These are phyloP conservation scores for Xylaria sp. DNA, from an alignment of 2,329 filamentous ascomycete genomes.

Conservation along the genomic window DNA sequence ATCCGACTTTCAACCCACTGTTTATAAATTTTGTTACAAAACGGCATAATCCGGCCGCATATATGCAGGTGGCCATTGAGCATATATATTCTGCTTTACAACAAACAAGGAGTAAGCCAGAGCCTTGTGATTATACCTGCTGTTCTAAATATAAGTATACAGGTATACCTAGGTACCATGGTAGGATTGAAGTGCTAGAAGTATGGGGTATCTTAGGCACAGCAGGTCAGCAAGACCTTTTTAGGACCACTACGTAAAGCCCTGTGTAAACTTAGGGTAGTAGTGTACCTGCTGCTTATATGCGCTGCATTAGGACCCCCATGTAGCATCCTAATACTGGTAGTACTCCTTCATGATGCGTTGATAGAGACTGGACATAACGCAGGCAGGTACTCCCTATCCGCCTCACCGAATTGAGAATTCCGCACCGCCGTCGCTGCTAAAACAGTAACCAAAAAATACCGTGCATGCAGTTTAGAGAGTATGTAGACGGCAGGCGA, in stretches of 20 bases:
- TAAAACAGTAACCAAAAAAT: background rate
- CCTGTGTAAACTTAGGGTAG: background rate
- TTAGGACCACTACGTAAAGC: background rate
- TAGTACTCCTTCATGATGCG: slow-evolving; percentile 18
- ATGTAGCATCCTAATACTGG: background rate
- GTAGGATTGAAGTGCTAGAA: background rate
- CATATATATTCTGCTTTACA: background rate
- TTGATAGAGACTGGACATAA: background rate
- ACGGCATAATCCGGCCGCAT: slow-evolving; percentile 11
- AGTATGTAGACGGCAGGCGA: background rate
- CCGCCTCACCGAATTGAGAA: background rate
- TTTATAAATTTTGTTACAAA: background rate
- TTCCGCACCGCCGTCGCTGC: background rate
- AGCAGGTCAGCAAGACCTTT: background rate
- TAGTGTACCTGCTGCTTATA: background rate
- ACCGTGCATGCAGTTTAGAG: background rate
- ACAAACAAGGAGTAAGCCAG: background rate
- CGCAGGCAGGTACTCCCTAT: background rate
- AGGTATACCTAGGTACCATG: background rate
- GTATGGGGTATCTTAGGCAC: background rate
- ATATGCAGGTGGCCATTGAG: background rate
- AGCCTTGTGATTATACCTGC: background rate
- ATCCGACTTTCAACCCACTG: no score
- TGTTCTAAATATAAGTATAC: slow-evolving; percentile 30
- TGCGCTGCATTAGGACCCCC: slow-evolving; percentile 4